Evolutionary conservation across 805 yeast species (phyloP).

Genomic region (Komagataella kurtzmanii): DNA sequence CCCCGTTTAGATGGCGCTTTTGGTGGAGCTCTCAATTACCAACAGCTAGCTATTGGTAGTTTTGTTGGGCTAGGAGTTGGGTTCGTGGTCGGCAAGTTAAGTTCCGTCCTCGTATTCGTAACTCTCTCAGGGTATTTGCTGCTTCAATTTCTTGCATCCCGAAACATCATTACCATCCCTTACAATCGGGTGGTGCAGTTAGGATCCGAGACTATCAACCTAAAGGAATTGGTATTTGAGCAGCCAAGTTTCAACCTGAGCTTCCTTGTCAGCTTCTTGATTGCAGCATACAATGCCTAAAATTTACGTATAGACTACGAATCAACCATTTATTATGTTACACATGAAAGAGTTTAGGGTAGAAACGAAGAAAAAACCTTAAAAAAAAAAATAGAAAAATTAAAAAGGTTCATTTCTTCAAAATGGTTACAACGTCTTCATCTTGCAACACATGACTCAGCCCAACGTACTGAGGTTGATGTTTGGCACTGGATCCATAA

Average conservation of each 20-base stretch:
- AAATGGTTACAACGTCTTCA: slow-evolving; percentile 93
- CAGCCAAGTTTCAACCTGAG: slow-evolving; percentile 50
- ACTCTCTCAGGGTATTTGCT: slow-evolving; percentile 28
- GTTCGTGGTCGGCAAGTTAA: slow-evolving; percentile 45
- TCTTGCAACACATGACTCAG: slow-evolving; percentile 73
- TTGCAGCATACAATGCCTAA: slow-evolving; percentile 40
- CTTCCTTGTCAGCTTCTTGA: slow-evolving; percentile 37
- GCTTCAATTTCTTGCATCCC: slow-evolving; percentile 39
- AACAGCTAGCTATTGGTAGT: slow-evolving; percentile 51
- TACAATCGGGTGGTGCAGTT: slow-evolving; percentile 21
- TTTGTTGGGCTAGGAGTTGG: slow-evolving; percentile 48
- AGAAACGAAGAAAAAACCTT: background rate
- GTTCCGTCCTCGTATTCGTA: slow-evolving; percentile 35
- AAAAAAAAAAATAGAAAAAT: background rate
- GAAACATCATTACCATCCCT: slow-evolving; percentile 35
- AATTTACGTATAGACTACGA: background rate
- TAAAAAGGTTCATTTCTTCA: slow-evolving; percentile 38
- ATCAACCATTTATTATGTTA: background rate
- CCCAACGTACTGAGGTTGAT: slow-evolving; percentile 95
- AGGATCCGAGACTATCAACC: slow-evolving; percentile 27
- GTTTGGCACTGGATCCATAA: slow-evolving; percentile 89
- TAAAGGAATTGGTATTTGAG: slow-evolving; percentile 37
- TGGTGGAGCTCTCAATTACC: slow-evolving; percentile 39
- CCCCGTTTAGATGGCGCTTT: slow-evolving; percentile 8
- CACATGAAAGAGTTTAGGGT: background rate